phyloP scores from a whole-genome alignment of 768 basidiomycete genomes.

The Leccinum imitatum region DNA sequence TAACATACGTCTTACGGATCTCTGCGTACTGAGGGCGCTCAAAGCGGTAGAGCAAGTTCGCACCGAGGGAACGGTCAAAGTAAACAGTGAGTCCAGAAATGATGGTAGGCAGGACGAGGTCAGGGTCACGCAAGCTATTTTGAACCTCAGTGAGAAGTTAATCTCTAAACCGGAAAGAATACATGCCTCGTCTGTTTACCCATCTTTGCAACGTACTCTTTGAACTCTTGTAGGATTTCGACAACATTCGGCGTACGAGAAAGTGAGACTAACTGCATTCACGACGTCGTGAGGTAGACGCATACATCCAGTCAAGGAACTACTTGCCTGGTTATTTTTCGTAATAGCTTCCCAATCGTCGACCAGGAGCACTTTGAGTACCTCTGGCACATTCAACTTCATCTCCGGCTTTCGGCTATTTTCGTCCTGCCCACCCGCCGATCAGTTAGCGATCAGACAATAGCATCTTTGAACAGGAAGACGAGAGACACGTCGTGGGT shows the following conservation, averaged over 20 bases:
- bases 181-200: constrained; percentile 49
- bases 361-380: constrained; percentile 85
- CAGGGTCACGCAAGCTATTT: constrained; percentile 64
- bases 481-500: background rate
- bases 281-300: background rate
- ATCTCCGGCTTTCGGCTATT: constrained; percentile 80
- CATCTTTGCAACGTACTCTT: constrained; percentile 53
- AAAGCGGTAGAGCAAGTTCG: constrained; percentile 90
- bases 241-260: constrained; percentile 79
- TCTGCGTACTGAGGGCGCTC: constrained; percentile 92
- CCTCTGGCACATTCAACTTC: constrained; percentile 86
- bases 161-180: background rate
- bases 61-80: constrained; percentile 89
- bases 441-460: constrained; percentile 1
- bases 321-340: constrained; percentile 81
- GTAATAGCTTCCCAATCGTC: constrained; percentile 99
- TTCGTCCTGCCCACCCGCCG: constrained; percentile 56
- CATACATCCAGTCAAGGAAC: background rate
- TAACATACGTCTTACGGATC: constrained; percentile 69
- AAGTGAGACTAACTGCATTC: constrained; percentile 73
- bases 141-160: background rate
- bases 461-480: too few relatives aligned
- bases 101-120: constrained; percentile 73
- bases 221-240: constrained; percentile 76
- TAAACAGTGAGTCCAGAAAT: constrained; percentile 84